Conservation (phyloP, 768 basidiomycete genomes). For the Guyanaporus albipodus region DNA sequence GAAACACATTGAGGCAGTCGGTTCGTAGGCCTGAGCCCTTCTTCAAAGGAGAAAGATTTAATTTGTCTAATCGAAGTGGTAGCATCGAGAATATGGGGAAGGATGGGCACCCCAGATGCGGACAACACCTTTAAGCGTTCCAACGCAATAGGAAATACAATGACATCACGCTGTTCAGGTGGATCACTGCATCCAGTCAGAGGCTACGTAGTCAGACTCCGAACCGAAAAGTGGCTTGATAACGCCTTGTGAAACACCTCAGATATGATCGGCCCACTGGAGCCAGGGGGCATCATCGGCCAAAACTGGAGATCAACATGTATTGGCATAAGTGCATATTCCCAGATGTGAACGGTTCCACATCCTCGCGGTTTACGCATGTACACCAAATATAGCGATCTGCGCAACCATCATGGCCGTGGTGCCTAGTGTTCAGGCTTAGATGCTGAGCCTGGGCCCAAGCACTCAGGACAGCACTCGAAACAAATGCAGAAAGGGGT, state of each 20-base stretch:
- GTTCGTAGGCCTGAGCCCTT: slow-evolving; percentile 11
- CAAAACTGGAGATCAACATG: too few relatives aligned
- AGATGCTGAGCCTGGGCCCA: too few relatives aligned
- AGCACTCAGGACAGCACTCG: too few relatives aligned
- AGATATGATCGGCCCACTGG: too few relatives aligned
- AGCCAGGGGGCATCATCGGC: too few relatives aligned
- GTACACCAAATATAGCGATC: too few relatives aligned
- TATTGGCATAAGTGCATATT: too few relatives aligned
- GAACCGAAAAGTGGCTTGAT: background rate
- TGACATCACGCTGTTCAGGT: background rate
- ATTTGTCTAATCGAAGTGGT: slow-evolving; percentile 7
- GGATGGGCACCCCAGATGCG: background rate
- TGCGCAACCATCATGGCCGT: too few relatives aligned
- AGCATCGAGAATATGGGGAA: slow-evolving; percentile 13
- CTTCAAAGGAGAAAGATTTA: slow-evolving; percentile 17
- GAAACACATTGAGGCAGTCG: slow-evolving; percentile 23
- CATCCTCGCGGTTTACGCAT: too few relatives aligned
- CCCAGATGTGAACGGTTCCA: too few relatives aligned
- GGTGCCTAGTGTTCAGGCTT: too few relatives aligned
- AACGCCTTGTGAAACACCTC: background rate
- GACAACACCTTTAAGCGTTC: slow-evolving; percentile 4
- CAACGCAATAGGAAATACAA: background rate
- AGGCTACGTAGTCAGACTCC: background rate
- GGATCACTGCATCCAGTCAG: background rate
- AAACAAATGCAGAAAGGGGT: too few relatives aligned